Percentiles rank a stretch among this genome's conserved stretches.
These are phyloP conservation scores for Nothophoma quercina DNA, from an alignment of 2,329 filamentous ascomycete genomes.

Conservation along the genomic window DNA sequence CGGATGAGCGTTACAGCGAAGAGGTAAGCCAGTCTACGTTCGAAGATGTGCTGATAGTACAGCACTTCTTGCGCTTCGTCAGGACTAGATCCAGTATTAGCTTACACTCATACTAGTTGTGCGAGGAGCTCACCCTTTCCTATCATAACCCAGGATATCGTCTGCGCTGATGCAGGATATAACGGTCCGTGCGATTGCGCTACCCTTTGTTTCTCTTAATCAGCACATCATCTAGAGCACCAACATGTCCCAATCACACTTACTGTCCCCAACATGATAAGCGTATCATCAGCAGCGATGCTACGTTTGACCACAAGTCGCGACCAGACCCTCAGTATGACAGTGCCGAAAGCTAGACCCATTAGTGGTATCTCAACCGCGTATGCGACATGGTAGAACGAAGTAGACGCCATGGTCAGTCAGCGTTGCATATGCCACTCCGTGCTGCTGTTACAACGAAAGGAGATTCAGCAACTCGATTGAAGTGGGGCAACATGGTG, in stretches of 20 bases:
- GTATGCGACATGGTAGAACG: slow-evolving; percentile 17
- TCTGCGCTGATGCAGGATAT: slow-evolving; percentile 40
- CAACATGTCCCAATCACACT: no score
- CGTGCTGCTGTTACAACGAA: background rate
- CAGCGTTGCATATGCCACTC: background rate
- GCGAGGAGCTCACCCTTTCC: slow-evolving; percentile 27
- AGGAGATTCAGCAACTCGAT: background rate
- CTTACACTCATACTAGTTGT: background rate
- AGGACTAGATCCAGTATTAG: slow-evolving; percentile 21
- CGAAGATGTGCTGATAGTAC: slow-evolving; percentile 41
- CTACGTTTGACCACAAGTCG: slow-evolving; percentile 33
- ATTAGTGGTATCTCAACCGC: slow-evolving; percentile 40
- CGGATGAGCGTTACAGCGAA: slow-evolving; percentile 43
- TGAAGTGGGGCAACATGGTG: slow-evolving; percentile 16
- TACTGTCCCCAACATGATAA: slow-evolving; percentile 35
- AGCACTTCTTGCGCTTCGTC: slow-evolving; percentile 28
- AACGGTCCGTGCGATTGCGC: slow-evolving; percentile 32
- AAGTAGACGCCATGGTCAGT: slow-evolving; percentile 3
- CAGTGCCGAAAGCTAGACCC: slow-evolving; percentile 29
- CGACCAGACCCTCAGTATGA: slow-evolving; percentile 34
- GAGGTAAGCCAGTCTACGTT: slow-evolving; percentile 46
- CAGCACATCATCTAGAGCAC: background rate
- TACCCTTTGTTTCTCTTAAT: slow-evolving; percentile 14
- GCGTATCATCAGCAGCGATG: slow-evolving; percentile 32
- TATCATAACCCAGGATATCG: slow-evolving; percentile 33